Percentiles rank a stretch among this genome's conserved stretches.
phyloP scores from a whole-genome alignment of 1,139 yeast species.

The Yamadazyma aaseri region DNA sequence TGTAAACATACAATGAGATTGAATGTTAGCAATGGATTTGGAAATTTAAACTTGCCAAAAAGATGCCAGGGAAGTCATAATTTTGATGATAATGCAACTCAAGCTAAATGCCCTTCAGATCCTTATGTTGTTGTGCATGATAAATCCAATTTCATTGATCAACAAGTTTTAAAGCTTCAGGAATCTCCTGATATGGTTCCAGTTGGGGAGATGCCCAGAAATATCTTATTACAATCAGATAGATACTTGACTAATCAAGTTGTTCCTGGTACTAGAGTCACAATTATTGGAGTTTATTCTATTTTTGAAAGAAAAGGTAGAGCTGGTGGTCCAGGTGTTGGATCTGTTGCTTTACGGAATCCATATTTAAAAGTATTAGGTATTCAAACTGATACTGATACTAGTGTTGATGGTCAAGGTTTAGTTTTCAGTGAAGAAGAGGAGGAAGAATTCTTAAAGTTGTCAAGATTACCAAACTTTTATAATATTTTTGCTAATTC shows the following conservation, averaged over 20 bases:
- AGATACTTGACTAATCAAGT: slow-evolving; percentile 86
- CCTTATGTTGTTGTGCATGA: slow-evolving; percentile 95
- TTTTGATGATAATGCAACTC: slow-evolving; percentile 43
- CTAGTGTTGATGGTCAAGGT: slow-evolving; percentile 59
- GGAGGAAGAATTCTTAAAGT: slow-evolving; percentile 81
- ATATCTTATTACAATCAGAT: slow-evolving; percentile 83
- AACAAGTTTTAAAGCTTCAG: slow-evolving; percentile 89
- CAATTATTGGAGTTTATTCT: slow-evolving; percentile 88
- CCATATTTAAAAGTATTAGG: slow-evolving; percentile 91
- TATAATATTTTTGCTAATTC: slow-evolving; percentile 84
- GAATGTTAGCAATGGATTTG: slow-evolving; percentile 71
- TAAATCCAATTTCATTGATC: slow-evolving; percentile 88
- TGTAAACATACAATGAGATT: slow-evolving; percentile 80
- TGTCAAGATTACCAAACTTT: slow-evolving; percentile 80
- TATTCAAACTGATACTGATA: slow-evolving; percentile 77
- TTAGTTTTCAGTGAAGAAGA: slow-evolving; percentile 86
- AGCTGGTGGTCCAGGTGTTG: slow-evolving; percentile 21
- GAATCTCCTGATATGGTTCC: slow-evolving; percentile 98
- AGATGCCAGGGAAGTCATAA: slow-evolving; percentile 66
- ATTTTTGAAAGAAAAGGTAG: slow-evolving; percentile 68
- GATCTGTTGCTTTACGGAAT: slow-evolving; percentile 83
- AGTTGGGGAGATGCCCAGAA: slow-evolving; percentile 98
- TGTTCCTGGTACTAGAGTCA: slow-evolving; percentile 93
- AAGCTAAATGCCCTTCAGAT: slow-evolving; percentile 78
- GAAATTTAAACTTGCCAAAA: slow-evolving; percentile 76